Evolutionary conservation across 805 yeast genomes (phyloP).

Genomic region (Sugiyamaella lignohabitans): DNA sequence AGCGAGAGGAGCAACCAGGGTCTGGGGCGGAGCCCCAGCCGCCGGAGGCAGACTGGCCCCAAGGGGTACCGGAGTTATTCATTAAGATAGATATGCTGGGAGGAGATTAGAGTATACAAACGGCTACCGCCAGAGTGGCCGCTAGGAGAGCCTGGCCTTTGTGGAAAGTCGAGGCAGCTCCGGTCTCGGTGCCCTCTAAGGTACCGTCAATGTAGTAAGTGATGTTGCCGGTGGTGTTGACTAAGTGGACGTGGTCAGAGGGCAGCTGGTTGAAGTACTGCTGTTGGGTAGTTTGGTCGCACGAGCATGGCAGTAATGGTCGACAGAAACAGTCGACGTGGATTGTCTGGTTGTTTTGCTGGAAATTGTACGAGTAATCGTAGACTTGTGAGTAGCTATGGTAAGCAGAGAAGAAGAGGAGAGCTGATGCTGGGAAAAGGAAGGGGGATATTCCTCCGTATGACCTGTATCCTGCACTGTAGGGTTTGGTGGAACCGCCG

Average conservation of each 20-base stretch:
- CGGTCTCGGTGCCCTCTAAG: background rate
- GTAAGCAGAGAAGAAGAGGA: too few species aligned
- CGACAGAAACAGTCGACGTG: background rate
- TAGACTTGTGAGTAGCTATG: background rate
- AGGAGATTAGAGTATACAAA: too few species aligned
- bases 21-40: too few species aligned
- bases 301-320: background rate
- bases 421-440: background rate
- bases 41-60: too few species aligned
- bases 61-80: too few species aligned
- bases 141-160: too few species aligned
- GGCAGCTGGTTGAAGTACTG: background rate
- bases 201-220: background rate
- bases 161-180: too few species aligned
- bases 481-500: constrained; percentile 14
- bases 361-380: background rate
- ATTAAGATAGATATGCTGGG: too few species aligned
- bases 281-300: background rate
- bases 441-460: background rate
- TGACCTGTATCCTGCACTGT: constrained; percentile 7
- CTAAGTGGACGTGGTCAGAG: background rate
- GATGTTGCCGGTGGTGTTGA: background rate
- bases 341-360: background rate
- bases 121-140: constrained; percentile 2
- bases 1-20: too few species aligned